These are phyloP conservation scores for Pestalotiopsis sp. DNA, from an alignment of 2,329 filamentous ascomycete species.

Conservation along the genomic window DNA sequence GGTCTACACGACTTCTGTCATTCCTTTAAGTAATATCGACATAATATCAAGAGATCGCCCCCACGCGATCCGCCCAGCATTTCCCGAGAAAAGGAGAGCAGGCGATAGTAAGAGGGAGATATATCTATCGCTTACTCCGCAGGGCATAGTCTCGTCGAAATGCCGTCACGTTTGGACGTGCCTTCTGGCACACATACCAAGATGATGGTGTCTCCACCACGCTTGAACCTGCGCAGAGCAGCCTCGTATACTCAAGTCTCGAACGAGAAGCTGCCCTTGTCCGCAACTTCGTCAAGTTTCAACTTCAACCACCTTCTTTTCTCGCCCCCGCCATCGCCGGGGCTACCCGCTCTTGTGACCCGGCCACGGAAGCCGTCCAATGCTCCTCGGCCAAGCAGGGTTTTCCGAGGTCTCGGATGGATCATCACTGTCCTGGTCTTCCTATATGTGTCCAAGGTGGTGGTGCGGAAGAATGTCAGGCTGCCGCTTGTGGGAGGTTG, in stretches of 20 bases:
- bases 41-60: background rate
- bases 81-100: no score
- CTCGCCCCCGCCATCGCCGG: slow-evolving; percentile 70
- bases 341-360: slow-evolving; percentile 68
- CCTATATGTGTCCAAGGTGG: slow-evolving; percentile 47
- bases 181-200: slow-evolving; percentile 46
- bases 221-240: slow-evolving; percentile 60
- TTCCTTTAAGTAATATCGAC: background rate
- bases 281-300: slow-evolving; percentile 64
- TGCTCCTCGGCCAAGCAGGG: slow-evolving; percentile 57
- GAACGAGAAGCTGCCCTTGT: slow-evolving; percentile 52
- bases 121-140: no score
- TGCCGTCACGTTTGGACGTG: slow-evolving; percentile 38
- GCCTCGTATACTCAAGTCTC: slow-evolving; percentile 53
- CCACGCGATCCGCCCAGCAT: no score
- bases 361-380: slow-evolving; percentile 63
- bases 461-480: slow-evolving; percentile 31
- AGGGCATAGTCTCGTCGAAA: background rate
- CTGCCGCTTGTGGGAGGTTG: slow-evolving; percentile 37
- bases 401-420: slow-evolving; percentile 59
- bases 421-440: slow-evolving; percentile 50
- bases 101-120: no score
- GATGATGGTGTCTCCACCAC: slow-evolving; percentile 54
- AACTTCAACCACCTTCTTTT: slow-evolving; percentile 69
- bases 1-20: slow-evolving; percentile 3